Evolutionary conservation across 2,329 filamentous ascomycete genomes (phyloP), one percentile per base, ranked within the genome.

Genomic region (Botrytis porri): DNA sequence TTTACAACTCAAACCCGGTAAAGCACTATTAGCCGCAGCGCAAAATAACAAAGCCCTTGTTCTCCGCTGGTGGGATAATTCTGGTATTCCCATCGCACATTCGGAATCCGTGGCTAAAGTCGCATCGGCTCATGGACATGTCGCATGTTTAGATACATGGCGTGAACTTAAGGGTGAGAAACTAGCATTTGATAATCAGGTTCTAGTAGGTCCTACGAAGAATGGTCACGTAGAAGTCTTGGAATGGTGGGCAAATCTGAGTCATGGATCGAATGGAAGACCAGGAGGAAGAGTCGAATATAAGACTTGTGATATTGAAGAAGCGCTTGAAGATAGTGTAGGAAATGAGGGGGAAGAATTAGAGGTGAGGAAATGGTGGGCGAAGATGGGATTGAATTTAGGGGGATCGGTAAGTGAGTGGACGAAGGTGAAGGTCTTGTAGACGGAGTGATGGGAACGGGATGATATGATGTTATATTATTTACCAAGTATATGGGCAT

Each of bases 251-350:
- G 92, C 93, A 79, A 86, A 12, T 84, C 87, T 70, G 85, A 88
- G 66, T 84, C 86, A 84, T 59, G 59, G 88, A 85, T 75, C 85
- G 59, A 87, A 86, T 25, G 83, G 85, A 45, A 73, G 78, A 39
- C 85, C 83, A 51, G 86, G 90, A 0, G 86, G 95, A 77, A 87
- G 88, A 70, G 94, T 98, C 39, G 94, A 97, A 82, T 98, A 97
- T 82, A 95, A 95, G 81, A 97, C 94, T 1, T 97, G 94, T 81
- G 94, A 97, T 81, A 96, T 98, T 75, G 95, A 98, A 81, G 95
- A 98, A 83, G 95, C 95, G 0, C 86, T 98, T 57, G 95, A 98
- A 81, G 95, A 97, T 80, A 93, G 93, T 35, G 88, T 95, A 67
- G 88, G 88, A 14, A 78, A 76, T 70, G 78, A 79, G 6, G 82